A percentile compares a stretch with the other conserved stretches of the same genome.
Conservation (phyloP, 768 basidiomycete genomes). For the Collybia mongolica region DNA sequence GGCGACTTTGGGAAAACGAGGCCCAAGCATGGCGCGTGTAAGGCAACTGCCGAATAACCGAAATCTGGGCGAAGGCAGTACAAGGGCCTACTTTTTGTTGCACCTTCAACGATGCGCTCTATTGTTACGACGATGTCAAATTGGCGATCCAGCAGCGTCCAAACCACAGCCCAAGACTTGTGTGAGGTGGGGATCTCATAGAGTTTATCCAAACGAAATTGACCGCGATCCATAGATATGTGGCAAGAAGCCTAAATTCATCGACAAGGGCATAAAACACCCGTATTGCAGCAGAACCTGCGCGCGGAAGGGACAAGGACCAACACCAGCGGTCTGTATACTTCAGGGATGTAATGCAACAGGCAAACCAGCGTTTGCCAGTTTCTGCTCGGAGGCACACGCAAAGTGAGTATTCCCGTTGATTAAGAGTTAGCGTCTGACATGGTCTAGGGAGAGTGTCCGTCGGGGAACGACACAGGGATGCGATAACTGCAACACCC, state of each 20-base stretch:
- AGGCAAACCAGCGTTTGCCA: constrained; percentile 47
- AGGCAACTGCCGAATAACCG: constrained; percentile 28
- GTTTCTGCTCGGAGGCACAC: constrained; percentile 61
- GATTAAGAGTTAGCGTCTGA: constrained; percentile 2
- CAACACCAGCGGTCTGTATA: constrained; percentile 39
- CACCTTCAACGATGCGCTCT: constrained; percentile 35
- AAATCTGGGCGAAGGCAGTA: constrained; percentile 17
- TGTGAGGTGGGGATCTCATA: constrained; percentile 36
- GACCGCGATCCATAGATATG: constrained; percentile 40
- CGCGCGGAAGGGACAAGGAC: constrained; percentile 45
- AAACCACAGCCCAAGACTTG: constrained; percentile 34
- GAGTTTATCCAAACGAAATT: neutral
- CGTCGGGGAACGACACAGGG: constrained; percentile 43
- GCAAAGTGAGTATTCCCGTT: constrained; percentile 42
- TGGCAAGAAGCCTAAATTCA: constrained; percentile 44
- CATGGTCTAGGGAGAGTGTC: constrained; percentile 47
- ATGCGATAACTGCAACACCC: constrained; percentile 46
- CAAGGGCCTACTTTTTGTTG: neutral
- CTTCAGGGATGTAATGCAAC: constrained; percentile 54
- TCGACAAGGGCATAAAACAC: constrained; percentile 54
- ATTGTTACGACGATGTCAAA: constrained; percentile 40
- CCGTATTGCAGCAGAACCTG: constrained; percentile 62
- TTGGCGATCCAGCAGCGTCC: constrained; percentile 34
- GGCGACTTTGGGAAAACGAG: constrained; percentile 30
- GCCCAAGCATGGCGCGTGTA: constrained; percentile 24